phyloP scores from a whole-genome alignment of 1,139 yeast species.

The Kluyveromyces marxianus region DNA sequence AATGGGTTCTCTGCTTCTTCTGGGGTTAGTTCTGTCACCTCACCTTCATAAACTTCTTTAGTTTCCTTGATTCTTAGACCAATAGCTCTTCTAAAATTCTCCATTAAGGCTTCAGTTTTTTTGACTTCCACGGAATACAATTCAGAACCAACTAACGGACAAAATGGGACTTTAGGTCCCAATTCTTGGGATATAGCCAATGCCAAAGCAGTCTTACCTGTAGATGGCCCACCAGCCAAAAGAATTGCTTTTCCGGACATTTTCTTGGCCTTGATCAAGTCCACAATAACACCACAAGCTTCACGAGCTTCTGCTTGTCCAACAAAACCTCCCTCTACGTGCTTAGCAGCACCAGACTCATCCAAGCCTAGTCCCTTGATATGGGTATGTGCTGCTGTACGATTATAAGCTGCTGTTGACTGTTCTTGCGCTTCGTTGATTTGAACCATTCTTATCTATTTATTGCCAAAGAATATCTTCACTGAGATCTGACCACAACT shows the following conservation, averaged over 20 bases:
- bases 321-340: slow-evolving; percentile 88
- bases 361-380: slow-evolving; percentile 93
- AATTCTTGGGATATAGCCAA: slow-evolving; percentile 92
- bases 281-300: slow-evolving; percentile 95
- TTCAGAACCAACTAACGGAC: slow-evolving; percentile 96
- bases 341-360: slow-evolving; percentile 79
- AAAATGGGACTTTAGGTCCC: slow-evolving; percentile 97
- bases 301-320: slow-evolving; percentile 95
- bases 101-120: slow-evolving; percentile 96
- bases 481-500: no score
- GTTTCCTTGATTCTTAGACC: slow-evolving; percentile 95
- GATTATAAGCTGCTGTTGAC: slow-evolving; percentile 43
- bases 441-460: slow-evolving; percentile 55
- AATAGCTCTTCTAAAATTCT: slow-evolving; percentile 92
- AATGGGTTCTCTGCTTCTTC: slow-evolving; percentile 96
- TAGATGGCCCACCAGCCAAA: slow-evolving; percentile 96
- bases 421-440: slow-evolving; percentile 71
- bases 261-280: slow-evolving; percentile 83
- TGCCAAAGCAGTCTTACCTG: slow-evolving; percentile 96
- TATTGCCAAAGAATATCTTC: no score
- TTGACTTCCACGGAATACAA: slow-evolving; percentile 95
- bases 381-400: slow-evolving; percentile 97
- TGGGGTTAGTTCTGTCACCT: slow-evolving; percentile 91
- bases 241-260: slow-evolving; percentile 96
- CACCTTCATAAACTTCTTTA: slow-evolving; percentile 98